Conservation (phyloP, 2,329 filamentous ascomycete genomes). For the Botryotinia convoluta region DNA sequence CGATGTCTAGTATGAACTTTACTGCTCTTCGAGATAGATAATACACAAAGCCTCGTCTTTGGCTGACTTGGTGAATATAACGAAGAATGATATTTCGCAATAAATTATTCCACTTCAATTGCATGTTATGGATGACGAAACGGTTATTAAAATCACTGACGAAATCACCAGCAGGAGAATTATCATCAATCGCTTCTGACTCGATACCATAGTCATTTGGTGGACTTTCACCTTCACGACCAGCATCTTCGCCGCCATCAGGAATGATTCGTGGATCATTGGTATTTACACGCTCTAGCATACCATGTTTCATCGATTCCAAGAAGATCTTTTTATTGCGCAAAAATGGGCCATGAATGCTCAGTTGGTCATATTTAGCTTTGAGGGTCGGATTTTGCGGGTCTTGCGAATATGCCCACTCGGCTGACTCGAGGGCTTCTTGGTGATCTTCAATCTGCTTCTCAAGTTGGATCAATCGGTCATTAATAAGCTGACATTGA, state of each 20-base stretch:
- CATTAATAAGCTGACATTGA: slow-evolving; percentile 79
- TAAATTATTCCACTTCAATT: slow-evolving; percentile 98
- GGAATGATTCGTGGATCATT: slow-evolving; percentile 31
- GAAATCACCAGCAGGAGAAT: slow-evolving; percentile 69
- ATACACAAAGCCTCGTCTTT: slow-evolving; percentile 93
- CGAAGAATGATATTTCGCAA: slow-evolving; percentile 93
- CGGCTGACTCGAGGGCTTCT: slow-evolving; percentile 69
- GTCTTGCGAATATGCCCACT: slow-evolving; percentile 60
- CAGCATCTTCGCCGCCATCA: slow-evolving; percentile 39
- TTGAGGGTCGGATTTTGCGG: slow-evolving; percentile 52
- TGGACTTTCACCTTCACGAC: slow-evolving; percentile 38
- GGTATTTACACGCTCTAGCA: slow-evolving; percentile 36
- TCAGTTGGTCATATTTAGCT: slow-evolving; percentile 59
- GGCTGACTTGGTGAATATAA: slow-evolving; percentile 96
- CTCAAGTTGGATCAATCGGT: slow-evolving; percentile 74
- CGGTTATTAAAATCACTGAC: slow-evolving; percentile 96
- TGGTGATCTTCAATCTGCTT: slow-evolving; percentile 75
- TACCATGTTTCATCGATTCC: slow-evolving; percentile 50
- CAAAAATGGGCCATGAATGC: slow-evolving; percentile 54
- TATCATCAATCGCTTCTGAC: slow-evolving; percentile 59
- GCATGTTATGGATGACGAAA: slow-evolving; percentile 96
- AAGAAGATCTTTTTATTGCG: slow-evolving; percentile 58
- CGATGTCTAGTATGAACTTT: slow-evolving; percentile 96
- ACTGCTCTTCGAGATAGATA: slow-evolving; percentile 94
- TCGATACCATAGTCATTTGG: slow-evolving; percentile 43